Evolutionary conservation across 176 grass and related monocot genomes (phyloP).

Genomic region (Olyra latifolia): DNA sequence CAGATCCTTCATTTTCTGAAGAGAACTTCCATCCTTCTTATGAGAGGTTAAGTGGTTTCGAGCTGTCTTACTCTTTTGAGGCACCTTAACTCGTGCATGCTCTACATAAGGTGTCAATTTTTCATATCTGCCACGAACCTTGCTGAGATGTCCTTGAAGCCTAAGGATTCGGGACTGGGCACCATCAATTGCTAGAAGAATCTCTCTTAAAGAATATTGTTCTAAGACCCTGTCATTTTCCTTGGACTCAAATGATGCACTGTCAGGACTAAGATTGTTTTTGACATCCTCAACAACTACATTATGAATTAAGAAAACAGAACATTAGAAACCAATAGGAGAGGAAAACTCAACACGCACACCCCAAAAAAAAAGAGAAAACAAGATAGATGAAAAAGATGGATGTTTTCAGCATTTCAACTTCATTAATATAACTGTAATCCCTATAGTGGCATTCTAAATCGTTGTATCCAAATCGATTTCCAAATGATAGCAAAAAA

Average conservation of each 20-base stretch:
- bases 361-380: background rate
- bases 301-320: background rate
- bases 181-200: conserved; percentile 70
- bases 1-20: conserved; percentile 23
- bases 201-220: conserved; percentile 55
- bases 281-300: conserved; percentile 50
- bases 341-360: background rate
- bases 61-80: conserved; percentile 29
- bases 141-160: conserved; percentile 50
- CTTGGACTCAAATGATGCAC: conserved; percentile 42
- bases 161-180: conserved; percentile 50
- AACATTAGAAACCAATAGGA: background rate
- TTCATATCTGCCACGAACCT: conserved; percentile 24
- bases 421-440: background rate
- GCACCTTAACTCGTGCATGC: conserved; percentile 17
- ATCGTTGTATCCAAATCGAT: background rate
- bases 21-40: conserved; percentile 15
- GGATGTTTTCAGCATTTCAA: background rate
- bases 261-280: conserved; percentile 42
- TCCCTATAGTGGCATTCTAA: background rate
- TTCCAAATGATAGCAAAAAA: background rate
- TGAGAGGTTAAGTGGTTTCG: background rate
- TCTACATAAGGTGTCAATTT: conserved; percentile 2
- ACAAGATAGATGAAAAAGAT: background rate
- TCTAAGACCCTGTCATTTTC: conserved; percentile 25